Base-by-base conservation (phyloP, 192 early-diverging fungal species). In the Backusella australiensis region DNA sequence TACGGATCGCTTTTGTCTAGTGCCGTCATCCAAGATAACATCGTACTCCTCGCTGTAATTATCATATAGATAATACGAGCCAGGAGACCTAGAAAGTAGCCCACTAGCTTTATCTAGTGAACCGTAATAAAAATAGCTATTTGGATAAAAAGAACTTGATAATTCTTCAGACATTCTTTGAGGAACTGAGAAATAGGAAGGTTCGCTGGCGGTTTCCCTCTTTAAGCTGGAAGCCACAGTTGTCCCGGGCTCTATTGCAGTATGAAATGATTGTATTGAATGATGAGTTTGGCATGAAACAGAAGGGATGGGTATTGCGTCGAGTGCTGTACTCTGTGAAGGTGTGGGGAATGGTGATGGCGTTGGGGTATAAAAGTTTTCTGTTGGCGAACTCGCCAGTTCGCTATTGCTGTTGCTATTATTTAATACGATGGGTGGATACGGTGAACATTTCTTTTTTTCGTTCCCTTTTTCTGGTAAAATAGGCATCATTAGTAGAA, bases 1-100 rank as follows among this genome's bases (percentile, higher is more conserved):
- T 1, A 83, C 82, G 52, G 78, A 56, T 29, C 82, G 38, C 67
- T 70, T 77, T 38, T 80, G 76, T 34, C 70, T 23, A 26, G 76
- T 83, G n/a, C 82, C 82, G 56, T 83, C 82, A 68, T 83, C 82
- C 38, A 78, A 29, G 12, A 83, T 69, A 52, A 83, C 82, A 36
- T 80, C 78, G 6, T 67, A 46, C 42, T 79, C 78, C 23, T 71
- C 78, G 44, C 73, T 79, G n/a, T 68, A 71, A 44, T 34, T 42
- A 34, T 71, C 70, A 9, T 34, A n/a, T 68, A 35, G 14, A 68
- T 68, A 34, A 17, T 35, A 17, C 2, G 67, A 68, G 0, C 35
- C 67, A 68, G 67, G 67, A 17, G 68, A 69, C 39, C 38, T 69
- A 36, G 68, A 69, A 12, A 69, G 35, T 23, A 69, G 11, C 1